These are phyloP conservation scores for maize (Zea mays) DNA, from an alignment of 176 grass and related monocot genomes.

Conservation along the genomic window DNA sequence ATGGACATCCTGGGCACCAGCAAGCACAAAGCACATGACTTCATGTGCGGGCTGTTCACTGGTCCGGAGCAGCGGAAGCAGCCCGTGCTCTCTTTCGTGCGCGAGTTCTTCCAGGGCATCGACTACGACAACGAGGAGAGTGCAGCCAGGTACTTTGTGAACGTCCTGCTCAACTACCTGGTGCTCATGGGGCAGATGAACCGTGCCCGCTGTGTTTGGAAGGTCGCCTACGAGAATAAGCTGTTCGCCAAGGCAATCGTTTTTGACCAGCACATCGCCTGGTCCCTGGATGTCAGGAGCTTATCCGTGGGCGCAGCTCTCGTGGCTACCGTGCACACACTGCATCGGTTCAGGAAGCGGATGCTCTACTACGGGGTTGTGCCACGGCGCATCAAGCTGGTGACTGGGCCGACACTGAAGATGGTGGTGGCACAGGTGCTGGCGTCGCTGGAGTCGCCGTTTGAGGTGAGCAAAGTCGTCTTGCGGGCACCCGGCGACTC, in stretches of 20 bases:
- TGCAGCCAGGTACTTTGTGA: conserved; percentile 76
- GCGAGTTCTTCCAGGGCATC: conserved; percentile 88
- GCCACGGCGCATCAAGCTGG: conserved; percentile 81
- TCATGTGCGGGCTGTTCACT: conserved; percentile 79
- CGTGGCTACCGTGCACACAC: conserved; percentile 68
- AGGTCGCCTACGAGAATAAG: conserved; percentile 94
- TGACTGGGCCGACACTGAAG: conserved; percentile 81
- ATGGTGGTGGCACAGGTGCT: conserved; percentile 86
- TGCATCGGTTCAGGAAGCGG: conserved; percentile 93
- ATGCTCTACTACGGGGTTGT: conserved; percentile 96
- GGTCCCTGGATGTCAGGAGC: conserved; percentile 84
- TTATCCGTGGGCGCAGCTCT: conserved; percentile 71
- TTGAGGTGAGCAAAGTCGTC: conserved; percentile 91
- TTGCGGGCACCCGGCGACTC: conserved; percentile 68
- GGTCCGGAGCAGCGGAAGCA: conserved; percentile 92
- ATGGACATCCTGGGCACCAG: conserved; percentile 82
- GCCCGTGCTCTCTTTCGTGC: conserved; percentile 76
- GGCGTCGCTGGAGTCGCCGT: conserved; percentile 70
- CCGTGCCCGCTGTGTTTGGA: conserved; percentile 87
- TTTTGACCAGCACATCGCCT: conserved; percentile 95
- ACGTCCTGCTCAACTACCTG: conserved; percentile 90
- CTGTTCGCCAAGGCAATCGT: conserved; percentile 94
- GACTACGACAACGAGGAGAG: conserved; percentile 82
- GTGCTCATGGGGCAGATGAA: conserved; percentile 99
- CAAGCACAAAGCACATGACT: conserved; percentile 85